phyloP scores from a whole-genome alignment of 1,139 yeast species.

The Tardiomyces blankii region DNA sequence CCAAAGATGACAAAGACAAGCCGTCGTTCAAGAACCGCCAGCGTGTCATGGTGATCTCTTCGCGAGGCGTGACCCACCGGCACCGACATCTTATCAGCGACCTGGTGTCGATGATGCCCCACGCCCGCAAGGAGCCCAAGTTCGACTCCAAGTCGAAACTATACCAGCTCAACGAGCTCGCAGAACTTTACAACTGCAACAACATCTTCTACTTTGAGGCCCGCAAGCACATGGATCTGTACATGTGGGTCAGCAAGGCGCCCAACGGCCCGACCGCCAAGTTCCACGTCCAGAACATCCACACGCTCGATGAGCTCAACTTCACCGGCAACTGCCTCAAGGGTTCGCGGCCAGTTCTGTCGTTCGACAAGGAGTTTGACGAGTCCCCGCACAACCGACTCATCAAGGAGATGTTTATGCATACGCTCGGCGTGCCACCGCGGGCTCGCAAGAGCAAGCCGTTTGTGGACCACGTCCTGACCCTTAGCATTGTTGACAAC shows the following conservation, averaged over 20 bases:
- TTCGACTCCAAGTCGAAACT: slow-evolving; percentile 87
- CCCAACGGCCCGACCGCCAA: slow-evolving; percentile 97
- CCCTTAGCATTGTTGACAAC: slow-evolving; percentile 84
- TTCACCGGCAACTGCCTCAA: slow-evolving; percentile 93
- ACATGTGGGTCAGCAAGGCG: slow-evolving; percentile 90
- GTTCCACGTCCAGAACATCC: slow-evolving; percentile 88
- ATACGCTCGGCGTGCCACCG: slow-evolving; percentile 94
- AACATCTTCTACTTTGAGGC: slow-evolving; percentile 91
- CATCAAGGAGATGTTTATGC: slow-evolving; percentile 76
- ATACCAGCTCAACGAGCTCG: slow-evolving; percentile 84
- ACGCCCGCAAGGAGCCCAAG: slow-evolving; percentile 93
- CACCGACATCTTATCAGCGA: slow-evolving; percentile 92
- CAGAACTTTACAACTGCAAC: slow-evolving; percentile 95
- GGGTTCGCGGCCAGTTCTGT: slow-evolving; percentile 92
- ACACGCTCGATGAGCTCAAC: slow-evolving; percentile 90
- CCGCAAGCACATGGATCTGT: slow-evolving; percentile 91
- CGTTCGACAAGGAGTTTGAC: slow-evolving; percentile 76
- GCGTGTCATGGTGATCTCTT: slow-evolving; percentile 68
- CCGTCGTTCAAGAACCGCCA: slow-evolving; percentile 24
- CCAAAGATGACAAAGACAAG: slow-evolving; percentile 27
- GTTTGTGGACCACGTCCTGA: slow-evolving; percentile 87
- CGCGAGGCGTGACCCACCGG: slow-evolving; percentile 86
- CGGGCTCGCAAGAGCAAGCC: slow-evolving; percentile 91
- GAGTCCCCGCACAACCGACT: slow-evolving; percentile 52
- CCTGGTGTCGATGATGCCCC: slow-evolving; percentile 72